Percentiles rank a stretch among this genome's conserved stretches.
Conservation (phyloP, 2,329 filamentous ascomycete species). For the Gaeumannomyces tritici region DNA sequence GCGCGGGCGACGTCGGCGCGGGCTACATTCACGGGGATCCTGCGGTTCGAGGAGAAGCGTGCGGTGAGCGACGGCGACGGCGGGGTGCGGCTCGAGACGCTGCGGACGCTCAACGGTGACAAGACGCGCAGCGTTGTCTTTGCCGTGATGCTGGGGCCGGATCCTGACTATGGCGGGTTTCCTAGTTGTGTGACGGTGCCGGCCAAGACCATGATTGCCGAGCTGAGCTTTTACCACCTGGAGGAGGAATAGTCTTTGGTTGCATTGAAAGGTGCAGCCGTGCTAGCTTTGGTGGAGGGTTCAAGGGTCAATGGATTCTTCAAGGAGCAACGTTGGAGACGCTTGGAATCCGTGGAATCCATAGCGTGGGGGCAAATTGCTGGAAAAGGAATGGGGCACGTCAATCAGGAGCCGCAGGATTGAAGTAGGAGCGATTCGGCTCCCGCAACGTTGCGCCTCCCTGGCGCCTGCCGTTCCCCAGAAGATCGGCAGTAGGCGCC, state of each 20-base stretch:
- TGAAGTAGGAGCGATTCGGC: neutral
- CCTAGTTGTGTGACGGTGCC: constrained; percentile 45
- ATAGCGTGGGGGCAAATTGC: no score
- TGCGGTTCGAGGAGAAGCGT: constrained; percentile 23
- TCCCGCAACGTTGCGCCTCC: neutral
- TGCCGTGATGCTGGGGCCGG: constrained; percentile 44
- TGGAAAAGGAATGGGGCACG: no score
- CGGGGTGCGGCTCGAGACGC: constrained; percentile 15
- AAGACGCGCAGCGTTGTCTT: constrained; percentile 33
- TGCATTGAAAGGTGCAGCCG: no score
- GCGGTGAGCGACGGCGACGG: constrained; percentile 1
- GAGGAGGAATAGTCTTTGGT: constrained; percentile 2
- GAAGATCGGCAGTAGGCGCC: neutral
- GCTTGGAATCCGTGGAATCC: no score
- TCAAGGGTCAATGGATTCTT: no score
- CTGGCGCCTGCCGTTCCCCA: no score
- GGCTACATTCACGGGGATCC: constrained; percentile 27
- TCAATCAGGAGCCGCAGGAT: no score
- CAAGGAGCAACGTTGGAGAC: no score
- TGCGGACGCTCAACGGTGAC: constrained; percentile 26
- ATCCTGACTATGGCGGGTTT: constrained; percentile 46
- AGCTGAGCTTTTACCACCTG: constrained; percentile 26
- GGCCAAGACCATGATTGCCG: constrained; percentile 36
- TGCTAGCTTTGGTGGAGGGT: no score
- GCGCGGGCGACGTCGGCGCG: constrained; percentile 11